phyloP scores from a whole-genome alignment of 192 early-diverging fungal genomes.

The Umbelopsis vinacea region DNA sequence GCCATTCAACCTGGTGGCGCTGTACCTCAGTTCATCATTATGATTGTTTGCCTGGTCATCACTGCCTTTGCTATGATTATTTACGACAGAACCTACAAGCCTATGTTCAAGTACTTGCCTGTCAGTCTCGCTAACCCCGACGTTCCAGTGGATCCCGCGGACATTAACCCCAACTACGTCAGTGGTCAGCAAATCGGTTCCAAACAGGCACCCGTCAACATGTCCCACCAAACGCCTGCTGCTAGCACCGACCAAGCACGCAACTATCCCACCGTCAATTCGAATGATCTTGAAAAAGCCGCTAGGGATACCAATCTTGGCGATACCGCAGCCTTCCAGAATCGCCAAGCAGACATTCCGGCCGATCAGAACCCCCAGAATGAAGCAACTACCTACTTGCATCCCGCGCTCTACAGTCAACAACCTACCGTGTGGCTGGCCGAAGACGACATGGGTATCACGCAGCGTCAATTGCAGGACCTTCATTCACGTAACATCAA shows the following conservation, averaged over 20 bases:
- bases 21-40: slow-evolving; percentile 44
- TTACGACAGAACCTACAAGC: slow-evolving; percentile 46
- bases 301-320: background rate
- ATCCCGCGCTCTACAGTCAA: slow-evolving; percentile 40
- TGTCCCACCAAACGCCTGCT: background rate
- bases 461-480: slow-evolving; percentile 37
- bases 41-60: slow-evolving; percentile 42
- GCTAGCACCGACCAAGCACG: background rate
- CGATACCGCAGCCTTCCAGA: background rate
- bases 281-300: background rate
- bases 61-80: slow-evolving; percentile 35
- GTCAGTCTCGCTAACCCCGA: slow-evolving; percentile 22
- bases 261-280: background rate
- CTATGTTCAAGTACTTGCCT: slow-evolving; percentile 50
- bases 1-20: slow-evolving; percentile 54
- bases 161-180: background rate
- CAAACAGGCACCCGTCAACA: too few relatives aligned
- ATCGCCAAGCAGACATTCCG: background rate
- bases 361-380: slow-evolving; percentile 24
- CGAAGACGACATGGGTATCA: slow-evolving; percentile 47
- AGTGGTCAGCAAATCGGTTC: background rate
- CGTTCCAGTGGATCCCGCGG: background rate
- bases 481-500: slow-evolving; percentile 36
- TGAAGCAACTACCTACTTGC: slow-evolving; percentile 46
- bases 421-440: slow-evolving; percentile 57